Base-by-base conservation (phyloP, 2,329 filamentous ascomycete genomes). In the Neofusicoccum ribis region DNA sequence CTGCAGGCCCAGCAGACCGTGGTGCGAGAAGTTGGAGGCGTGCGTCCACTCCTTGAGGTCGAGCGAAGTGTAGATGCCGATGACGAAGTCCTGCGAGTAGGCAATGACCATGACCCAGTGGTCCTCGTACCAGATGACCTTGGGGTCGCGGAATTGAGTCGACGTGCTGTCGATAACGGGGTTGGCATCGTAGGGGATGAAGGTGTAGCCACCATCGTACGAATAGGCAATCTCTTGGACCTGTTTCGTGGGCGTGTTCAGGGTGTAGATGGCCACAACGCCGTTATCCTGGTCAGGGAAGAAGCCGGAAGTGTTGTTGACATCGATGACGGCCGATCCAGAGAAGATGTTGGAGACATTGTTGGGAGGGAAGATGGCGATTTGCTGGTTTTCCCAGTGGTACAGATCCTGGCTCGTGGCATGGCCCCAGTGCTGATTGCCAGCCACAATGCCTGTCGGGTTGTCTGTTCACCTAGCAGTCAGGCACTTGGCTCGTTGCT, bases 371-470 rank as follows among this genome's bases (percentile, higher is more conserved):
- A 74, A 79, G 75, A 90, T 77, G 9, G 87, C 87, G 68, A 90
- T 86, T 5, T 84, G 83, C 70, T 89, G 87, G 68, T 89, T 89
- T 1, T 78, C 79, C 88, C 88, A 91, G 66, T 85, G 83, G 69
- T 87, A 89, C 1, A 90, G 76, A 69, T 90, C 87, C 14, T 76
- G 70, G 37, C 83, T 86, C 1, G 87, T 89, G 2, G 87, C 87
- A 70, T 90, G 88, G 9, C 88, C 88, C 88, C 88, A 90, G 69
- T 89, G 86, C 70, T 89, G 84, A 66, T 88, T 86, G 1, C 86
- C 86, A 5, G 78, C 83, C 0, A 84, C 79, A 7, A 77, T 74
- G 2, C 71, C 81, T 0, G 79, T 79, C 1, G 84, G 83, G 64
- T 85, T 85, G 68, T 84, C 81, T 82, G 50, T 64, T 58, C 52